Base-by-base conservation (phyloP, 2,329 filamentous ascomycete species). In the Ophiocordyceps sinensis region DNA sequence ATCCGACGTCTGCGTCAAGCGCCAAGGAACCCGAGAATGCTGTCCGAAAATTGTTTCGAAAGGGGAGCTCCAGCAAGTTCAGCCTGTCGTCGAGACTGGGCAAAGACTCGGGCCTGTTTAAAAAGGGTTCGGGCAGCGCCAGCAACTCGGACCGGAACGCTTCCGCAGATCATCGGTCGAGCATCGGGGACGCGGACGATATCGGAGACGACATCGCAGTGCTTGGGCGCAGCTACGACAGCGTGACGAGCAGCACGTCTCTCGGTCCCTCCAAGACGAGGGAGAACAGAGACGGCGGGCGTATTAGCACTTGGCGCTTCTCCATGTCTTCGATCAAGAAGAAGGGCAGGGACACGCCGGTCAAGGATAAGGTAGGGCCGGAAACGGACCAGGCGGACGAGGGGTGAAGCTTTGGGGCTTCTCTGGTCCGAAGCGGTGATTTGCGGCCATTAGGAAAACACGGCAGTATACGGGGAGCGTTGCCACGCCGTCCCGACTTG, bases 1-100 rank as follows among this genome's bases (percentile, higher is more conserved):
- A 64, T 36, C 53, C 58, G 3, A 59, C 61, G 11, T 47, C 61
- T 15, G 59, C 55, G n/a, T 52, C 58, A 3, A 60, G 58, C 29
- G 45, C 56, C 28, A 73, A 71, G 50, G 65, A 76, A 42, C 61
- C 67, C 46, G 73, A 77, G 40, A 74, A 75, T 46, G 72, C 74
- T 41, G 62, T 79, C 48, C 64, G 70, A 53, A 73, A 78, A 54
- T 64, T 81, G 38, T 71, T 81, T 42, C 72, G 77, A 28, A 81
- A 81, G 60, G 73, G 76, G 39, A 79, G 74, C 54, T 76, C 75
- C 7, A 70, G 73, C 57, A 80, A 80, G 60, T 80, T 80, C 54
- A 75, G 73, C 55, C 62, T 79, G 44, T 69, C 75, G 12, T 75
- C 73, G 38, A 57, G 73, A 43, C 51, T 72, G 17, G 65, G 66